Conservation (phyloP, 805 yeast genomes). For the Metschnikowia borealis region DNA sequence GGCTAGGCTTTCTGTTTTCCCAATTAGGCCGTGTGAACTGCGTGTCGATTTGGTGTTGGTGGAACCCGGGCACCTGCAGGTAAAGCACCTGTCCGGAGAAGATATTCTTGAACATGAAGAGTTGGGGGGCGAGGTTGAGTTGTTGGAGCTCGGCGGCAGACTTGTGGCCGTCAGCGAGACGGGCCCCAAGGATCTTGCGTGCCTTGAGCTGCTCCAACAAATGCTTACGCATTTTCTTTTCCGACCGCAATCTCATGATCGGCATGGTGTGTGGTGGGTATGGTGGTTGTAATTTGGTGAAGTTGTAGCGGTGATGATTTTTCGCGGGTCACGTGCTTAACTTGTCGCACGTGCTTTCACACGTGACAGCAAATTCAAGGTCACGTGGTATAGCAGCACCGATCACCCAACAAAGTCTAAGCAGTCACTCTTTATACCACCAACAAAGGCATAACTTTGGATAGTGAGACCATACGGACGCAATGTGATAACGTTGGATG, state of each 20-base stretch:
- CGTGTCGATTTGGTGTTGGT: constrained; percentile 55
- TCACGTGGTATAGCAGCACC: no score
- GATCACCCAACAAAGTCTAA: no score
- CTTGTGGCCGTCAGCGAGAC: constrained; percentile 39
- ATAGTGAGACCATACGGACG: no score
- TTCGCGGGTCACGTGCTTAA: not conserved
- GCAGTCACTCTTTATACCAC: no score
- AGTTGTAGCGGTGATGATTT: not conserved
- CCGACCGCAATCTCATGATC: constrained; percentile 38
- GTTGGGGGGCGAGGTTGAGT: constrained; percentile 75
- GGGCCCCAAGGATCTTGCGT: constrained; percentile 39
- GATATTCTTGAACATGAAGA: constrained; percentile 76
- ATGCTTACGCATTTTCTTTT: constrained; percentile 45
- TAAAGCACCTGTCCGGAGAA: constrained; percentile 88
- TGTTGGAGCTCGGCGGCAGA: constrained; percentile 29
- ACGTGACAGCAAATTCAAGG: not conserved
- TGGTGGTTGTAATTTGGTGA: not conserved
- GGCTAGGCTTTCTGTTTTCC: constrained; percentile 77
- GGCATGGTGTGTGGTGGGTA: constrained; percentile 21
- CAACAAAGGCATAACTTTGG: no score
- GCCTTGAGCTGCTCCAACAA: constrained; percentile 43
- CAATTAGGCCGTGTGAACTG: constrained; percentile 84
- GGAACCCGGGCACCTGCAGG: constrained; percentile 73
- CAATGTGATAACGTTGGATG: not conserved
- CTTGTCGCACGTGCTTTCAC: no score